These are phyloP conservation scores for Phylloboletellus chloephorus DNA, from an alignment of 1,284 basidiomycete genomes.

Conservation along the genomic window DNA sequence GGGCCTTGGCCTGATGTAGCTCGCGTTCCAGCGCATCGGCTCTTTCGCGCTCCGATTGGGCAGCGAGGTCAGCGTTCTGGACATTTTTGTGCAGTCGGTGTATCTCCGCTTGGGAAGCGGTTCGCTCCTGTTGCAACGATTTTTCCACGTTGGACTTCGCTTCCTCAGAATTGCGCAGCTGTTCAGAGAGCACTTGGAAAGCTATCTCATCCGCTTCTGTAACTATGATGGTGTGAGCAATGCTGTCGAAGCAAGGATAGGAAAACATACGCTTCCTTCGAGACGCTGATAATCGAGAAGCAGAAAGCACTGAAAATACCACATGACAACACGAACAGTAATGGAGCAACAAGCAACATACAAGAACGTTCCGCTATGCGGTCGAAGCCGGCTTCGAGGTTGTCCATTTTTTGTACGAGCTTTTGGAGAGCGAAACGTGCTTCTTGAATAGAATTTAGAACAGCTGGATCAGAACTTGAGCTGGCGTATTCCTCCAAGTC, in stretches of 20 bases:
- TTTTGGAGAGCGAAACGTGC: conserved; percentile 59
- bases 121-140: conserved; percentile 49
- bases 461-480: conserved; percentile 39
- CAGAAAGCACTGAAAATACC: conserved; percentile 52
- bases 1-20: conserved; percentile 55
- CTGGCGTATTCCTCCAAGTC: conserved; percentile 58
- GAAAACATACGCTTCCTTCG: conserved; percentile 58
- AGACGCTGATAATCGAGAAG: conserved; percentile 60
- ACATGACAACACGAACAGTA: conserved; percentile 8
- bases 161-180: conserved; percentile 52
- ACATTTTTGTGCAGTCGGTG: conserved; percentile 44
- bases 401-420: conserved; percentile 70
- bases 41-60: conserved; percentile 44
- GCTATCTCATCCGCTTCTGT: conserved; percentile 65
- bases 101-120: conserved; percentile 49
- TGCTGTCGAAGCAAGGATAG: background rate
- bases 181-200: conserved; percentile 62
- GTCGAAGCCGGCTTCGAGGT: conserved; percentile 71
- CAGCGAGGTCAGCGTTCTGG: conserved; percentile 35
- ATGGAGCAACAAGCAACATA: conserved; percentile 36
- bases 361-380: conserved; percentile 74
- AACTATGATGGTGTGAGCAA: conserved; percentile 36
- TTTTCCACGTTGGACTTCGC: conserved; percentile 50
- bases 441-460: conserved; percentile 55
- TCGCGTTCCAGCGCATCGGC: conserved; percentile 56